Evolutionary conservation across 805 yeast species (phyloP).

Genomic region (Saccharomycopsis sp.): DNA sequence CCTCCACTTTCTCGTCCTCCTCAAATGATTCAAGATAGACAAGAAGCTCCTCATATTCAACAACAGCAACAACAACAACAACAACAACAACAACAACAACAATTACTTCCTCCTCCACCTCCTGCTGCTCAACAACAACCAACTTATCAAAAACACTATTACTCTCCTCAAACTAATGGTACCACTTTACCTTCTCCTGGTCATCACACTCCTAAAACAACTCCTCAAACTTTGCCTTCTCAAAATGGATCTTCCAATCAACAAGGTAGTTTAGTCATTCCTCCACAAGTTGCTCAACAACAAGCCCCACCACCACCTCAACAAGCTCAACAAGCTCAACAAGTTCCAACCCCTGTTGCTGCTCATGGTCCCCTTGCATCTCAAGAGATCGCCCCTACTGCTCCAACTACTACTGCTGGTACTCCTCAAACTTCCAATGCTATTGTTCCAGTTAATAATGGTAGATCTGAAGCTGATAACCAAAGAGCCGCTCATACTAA

Average conservation of each 20-base stretch:
- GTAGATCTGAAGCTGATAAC: constrained; percentile 22
- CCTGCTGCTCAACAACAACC: constrained; percentile 1
- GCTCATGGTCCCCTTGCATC: neutral
- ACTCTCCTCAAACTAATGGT: neutral
- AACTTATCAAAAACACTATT: neutral
- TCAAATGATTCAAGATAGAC: neutral
- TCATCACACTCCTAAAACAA: neutral
- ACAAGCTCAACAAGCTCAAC: neutral
- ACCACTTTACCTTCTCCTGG: neutral
- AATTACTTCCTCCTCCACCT: neutral
- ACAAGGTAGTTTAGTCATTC: neutral
- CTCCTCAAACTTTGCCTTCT: neutral
- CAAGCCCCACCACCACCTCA: neutral
- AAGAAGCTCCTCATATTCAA: neutral
- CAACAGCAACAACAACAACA: constrained; percentile 1
- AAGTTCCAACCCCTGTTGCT: neutral
- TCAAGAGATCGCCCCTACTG: neutral
- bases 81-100: constrained; percentile 1
- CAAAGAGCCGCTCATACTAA: constrained; percentile 24
- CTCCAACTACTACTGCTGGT: constrained; percentile 2
- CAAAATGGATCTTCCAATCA: neutral
- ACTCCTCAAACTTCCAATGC: constrained; percentile 1
- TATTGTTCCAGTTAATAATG: too few relatives aligned
- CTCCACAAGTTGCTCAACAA: neutral
- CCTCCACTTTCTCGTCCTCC: constrained; percentile 12